Percentiles rank a stretch among this genome's conserved stretches.
Evolutionary conservation across 345 rosid genomes (phyloP).

Genomic region (Boechera retrofracta): DNA sequence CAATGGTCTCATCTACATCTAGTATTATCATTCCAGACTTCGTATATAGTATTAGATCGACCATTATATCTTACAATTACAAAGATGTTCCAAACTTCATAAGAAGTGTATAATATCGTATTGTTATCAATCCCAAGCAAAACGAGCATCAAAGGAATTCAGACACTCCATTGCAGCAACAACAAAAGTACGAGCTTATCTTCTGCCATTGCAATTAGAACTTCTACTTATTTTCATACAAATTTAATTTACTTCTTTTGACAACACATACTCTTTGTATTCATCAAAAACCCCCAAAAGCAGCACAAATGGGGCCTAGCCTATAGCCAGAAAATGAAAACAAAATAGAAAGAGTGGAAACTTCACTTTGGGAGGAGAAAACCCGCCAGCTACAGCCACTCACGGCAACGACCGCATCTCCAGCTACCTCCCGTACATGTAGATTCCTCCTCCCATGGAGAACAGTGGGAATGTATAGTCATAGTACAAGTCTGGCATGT

Average conservation of each 20-base stretch:
- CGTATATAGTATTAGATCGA: not conserved
- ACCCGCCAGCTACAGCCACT: conserved; percentile 57
- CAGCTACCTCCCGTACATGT: conserved; percentile 53
- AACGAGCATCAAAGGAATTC: not conserved
- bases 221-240: not conserved
- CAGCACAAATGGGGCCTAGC: conserved; percentile 33
- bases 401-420: conserved; percentile 89
- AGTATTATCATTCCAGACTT: not conserved
- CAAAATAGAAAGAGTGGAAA: not conserved
- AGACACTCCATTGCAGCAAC: conserved; percentile 11
- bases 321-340: conserved; percentile 18
- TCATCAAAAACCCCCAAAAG: conserved; percentile 17
- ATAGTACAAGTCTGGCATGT: conserved; percentile 65
- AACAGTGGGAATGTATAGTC: conserved; percentile 66
- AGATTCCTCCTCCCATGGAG: conserved; percentile 74
- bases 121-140: conserved; percentile 8
- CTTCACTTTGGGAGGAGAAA: not conserved
- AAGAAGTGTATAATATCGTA: not conserved
- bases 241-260: conserved; percentile 29
- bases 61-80: not conserved
- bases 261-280: conserved; percentile 18
- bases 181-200: not conserved
- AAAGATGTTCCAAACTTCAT: not conserved
- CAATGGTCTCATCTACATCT: not conserved
- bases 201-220: conserved; percentile 4